phyloP scores from a whole-genome alignment of 2,329 filamentous ascomycete species.

The Epichloe amarillans region DNA sequence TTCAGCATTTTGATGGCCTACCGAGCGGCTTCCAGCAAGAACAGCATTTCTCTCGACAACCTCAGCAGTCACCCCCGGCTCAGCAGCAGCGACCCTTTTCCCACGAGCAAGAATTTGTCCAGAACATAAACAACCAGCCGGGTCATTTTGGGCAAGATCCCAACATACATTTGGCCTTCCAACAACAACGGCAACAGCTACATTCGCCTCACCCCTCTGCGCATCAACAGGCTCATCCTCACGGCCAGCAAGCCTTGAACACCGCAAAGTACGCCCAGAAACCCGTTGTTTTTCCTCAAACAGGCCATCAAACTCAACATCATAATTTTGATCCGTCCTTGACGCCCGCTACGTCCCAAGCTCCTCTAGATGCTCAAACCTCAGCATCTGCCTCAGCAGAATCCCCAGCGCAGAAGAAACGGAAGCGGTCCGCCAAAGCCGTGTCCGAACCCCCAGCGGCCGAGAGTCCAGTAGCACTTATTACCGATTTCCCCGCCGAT shows the following conservation, averaged over 20 bases:
- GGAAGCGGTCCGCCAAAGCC: constrained; percentile 21
- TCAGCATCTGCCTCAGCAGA: constrained; percentile 10
- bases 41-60: constrained; percentile 13
- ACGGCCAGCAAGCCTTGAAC: constrained; percentile 12
- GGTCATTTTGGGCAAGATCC: constrained; percentile 4
- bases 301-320: constrained; percentile 7
- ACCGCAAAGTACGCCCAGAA: constrained; percentile 7
- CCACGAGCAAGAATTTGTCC: constrained; percentile 4
- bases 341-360: background rate
- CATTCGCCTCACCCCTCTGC: constrained; percentile 6
- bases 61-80: constrained; percentile 17
- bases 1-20: constrained; percentile 19
- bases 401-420: constrained; percentile 21
- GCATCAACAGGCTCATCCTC: constrained; percentile 15
- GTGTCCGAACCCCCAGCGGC: background rate
- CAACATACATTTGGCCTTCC: constrained; percentile 4
- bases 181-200: constrained; percentile 9
- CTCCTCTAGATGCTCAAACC: background rate
- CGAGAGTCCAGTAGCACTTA: constrained; percentile 7
- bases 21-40: constrained; percentile 14
- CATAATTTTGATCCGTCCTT: constrained; percentile 1
- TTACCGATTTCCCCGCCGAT: constrained; percentile 18
- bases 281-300: background rate
- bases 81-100: constrained; percentile 3
- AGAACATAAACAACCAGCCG: constrained; percentile 3